phyloP scores from a whole-genome alignment of 176 grass and related monocot genomes.

The Rhipidocladum racemiflorum region DNA sequence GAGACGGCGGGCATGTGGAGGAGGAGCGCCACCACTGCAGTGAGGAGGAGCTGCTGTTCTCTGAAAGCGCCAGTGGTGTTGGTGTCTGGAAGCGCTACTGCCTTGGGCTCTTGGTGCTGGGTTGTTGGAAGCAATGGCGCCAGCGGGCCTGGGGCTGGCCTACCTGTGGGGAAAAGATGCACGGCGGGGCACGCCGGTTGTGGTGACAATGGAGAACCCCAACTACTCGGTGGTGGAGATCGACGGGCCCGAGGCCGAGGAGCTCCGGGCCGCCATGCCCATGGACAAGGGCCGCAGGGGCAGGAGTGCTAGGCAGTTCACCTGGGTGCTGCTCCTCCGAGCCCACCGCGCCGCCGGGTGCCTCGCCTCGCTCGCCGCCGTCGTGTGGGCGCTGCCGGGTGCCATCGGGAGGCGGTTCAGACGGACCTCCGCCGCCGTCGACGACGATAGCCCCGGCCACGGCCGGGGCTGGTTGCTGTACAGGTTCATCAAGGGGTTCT shows the following conservation, averaged over 20 bases:
- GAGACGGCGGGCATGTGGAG: not conserved
- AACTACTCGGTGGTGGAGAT: constrained; percentile 79
- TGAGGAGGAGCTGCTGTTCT: not conserved
- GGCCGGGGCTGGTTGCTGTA: constrained; percentile 42
- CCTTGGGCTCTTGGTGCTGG: not conserved
- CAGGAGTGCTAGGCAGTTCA: constrained; percentile 77
- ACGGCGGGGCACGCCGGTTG: constrained; percentile 50
- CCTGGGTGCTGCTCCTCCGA: constrained; percentile 66
- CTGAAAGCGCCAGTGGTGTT: not conserved
- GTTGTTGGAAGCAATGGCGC: constrained; percentile 43
- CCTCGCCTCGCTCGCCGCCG: constrained; percentile 41
- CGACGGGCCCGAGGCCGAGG: constrained; percentile 43
- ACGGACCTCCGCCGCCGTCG: not conserved
- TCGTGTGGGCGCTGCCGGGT: constrained; percentile 43
- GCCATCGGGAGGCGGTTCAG: constrained; percentile 43
- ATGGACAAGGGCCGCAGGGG: constrained; percentile 59
- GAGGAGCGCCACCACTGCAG: not conserved
- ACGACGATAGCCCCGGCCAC: constrained; percentile 13
- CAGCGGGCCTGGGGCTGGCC: constrained; percentile 43
- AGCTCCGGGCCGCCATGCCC: constrained; percentile 25
- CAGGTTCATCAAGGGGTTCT: constrained; percentile 58
- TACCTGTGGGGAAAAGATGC: constrained; percentile 52
- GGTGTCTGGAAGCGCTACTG: not conserved
- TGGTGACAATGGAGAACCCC: constrained; percentile 80
- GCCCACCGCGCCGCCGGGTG: constrained; percentile 58